Base-by-base conservation (phyloP, 805 yeast genomes). In the Maudiozyma pseudohumilis region DNA sequence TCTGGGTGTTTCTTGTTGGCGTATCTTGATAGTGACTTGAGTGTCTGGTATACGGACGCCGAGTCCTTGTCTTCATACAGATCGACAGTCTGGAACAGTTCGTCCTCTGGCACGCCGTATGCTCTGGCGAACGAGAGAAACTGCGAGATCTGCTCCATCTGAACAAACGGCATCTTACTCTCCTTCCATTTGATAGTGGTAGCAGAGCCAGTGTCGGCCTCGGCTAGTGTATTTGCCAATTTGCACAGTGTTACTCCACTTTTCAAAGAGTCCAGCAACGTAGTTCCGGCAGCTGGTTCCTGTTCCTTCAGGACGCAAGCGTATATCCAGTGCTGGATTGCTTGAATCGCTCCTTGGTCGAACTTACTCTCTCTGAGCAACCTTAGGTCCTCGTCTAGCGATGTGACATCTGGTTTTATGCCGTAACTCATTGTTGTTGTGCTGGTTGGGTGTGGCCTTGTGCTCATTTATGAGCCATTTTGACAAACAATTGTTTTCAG, bases 131-230 rank as follows among this genome's bases (percentile, higher is more conserved):
- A 74, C 5, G 66, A 60, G 27, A 85, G 61, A 50, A 85, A 85
- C 45, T 74, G 73, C 35, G 85, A 75, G 24, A 85, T 83, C 50
- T 84, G 84, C 52, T 85, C 95, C 95, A 85, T 85, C 40, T 65
- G 69, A 12, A 77, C 72, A 55, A 84, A 85, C 2, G 94, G 89
- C 79, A 83, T 76, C 36, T 66, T 65, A 9, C 85, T 74, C 35
- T 66, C 66, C 53, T 80, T 83, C 54, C 58, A 77, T 43, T 68
- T 72, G 3, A 65, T 53, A 2, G 63, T 56, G 3, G 22, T 37
- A n/a, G n/a, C n/a, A 6, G 27, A 21, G 4, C 30, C 22, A 2
- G 64, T 59, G 13, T 74, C 64, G 1, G 55, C 54, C 39, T 68
- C 69, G 6, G 64, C 60, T 20, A 77, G 38, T 26, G 45, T 49